Evolutionary conservation across 257 asterid genomes (phyloP), one percentile per base, ranked within the genome.

Genomic region (Solanum acaule): DNA sequence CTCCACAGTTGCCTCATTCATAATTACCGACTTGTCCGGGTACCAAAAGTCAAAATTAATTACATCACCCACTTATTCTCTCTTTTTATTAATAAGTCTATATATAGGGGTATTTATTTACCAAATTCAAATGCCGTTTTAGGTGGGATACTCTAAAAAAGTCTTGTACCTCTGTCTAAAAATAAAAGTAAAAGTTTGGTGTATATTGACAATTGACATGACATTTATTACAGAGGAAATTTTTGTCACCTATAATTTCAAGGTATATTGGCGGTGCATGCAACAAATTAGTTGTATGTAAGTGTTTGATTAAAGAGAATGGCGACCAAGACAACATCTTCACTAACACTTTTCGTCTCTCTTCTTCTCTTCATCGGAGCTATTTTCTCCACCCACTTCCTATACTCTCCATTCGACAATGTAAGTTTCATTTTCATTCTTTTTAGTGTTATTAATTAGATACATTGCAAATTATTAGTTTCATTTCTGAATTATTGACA

Each of bases 321-420:
- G 56, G 88, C 79, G 23, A 65, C 18, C 68, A 87, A 46, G 34
- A 61, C 81, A 93, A 42, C 18, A 44, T 93, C 96, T 88, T 92
- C 95, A 49, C 81, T 89, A 29, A 89, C 87, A 16, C 89, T 90
- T 83, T 83, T 91, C 83, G 89, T 93, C 78, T 91, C 93, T 52
- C 52, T 90, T 49, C 89, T 95, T 29, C 90, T 95, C 52, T 87
- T 92, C 70, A 20, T 92, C 88, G 94, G 98, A 92, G 98, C 95
- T 93, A 94, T 94, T 89, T n/a, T 95, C 18, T 93, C 94, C 93
- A 92, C 95, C 90, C 95, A 94, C 91, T 93, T 92, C 89, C 94
- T 95, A 40, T 94, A 88, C 89, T 91, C 94, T 89, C 88, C 98
- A 2, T 87, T 88, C 56, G 44, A 56, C 35, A 72, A 72, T 72